Base-by-base conservation (phyloP, 257 asterid genomes). In the Handroanthus guayacan region DNA sequence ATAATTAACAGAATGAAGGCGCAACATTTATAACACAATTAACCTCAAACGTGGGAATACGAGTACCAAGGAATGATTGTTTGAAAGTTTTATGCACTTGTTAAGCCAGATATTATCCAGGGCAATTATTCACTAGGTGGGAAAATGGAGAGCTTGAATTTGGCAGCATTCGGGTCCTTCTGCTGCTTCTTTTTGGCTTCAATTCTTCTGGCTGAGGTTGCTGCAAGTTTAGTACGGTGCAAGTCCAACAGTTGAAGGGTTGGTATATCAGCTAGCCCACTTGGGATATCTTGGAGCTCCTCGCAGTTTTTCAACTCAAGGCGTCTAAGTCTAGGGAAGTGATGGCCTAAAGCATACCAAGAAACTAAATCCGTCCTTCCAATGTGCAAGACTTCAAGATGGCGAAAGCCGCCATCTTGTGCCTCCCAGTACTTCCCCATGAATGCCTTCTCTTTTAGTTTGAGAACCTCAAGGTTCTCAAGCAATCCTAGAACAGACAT, bases 391-490 rank as follows among this genome's bases (percentile, higher is more conserved):
- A 75, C 52, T 36, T 75, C 77, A 3, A 78, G 83, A 13, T 54
- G 63, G 61, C 81, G 75, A 54, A 82, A 82, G 11, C 80, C 75
- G 0, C 80, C 86, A 31, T 74, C 86, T 2, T 14, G n/a, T 2
- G 55, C 69, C 48, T 13, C 78, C 86, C 86, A 82, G 7, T 5
- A 5, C 4, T 54, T 39, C 12, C 86, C 86, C 75, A 63, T 69
- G 67, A 82, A 82, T 3, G 86, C 80, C 43, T 65, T 79, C 43
- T 67, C 86, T 78, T 65, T 74, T 75, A 89, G 54, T 79, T 83
- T 78, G 82, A 82, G 82, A 58, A 74, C 80, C 80, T 73, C 85
- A 7, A 82, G 74, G 45, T 78, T 82, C 38, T 82, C 83, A 81
- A 89, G 63, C 76, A 69, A 62, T 83, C 79, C 87, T 79, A 85